Percentiles rank a stretch among this genome's conserved stretches.
phyloP scores from a whole-genome alignment of 2,329 filamentous ascomycete genomes.

The Capronia epimyces region DNA sequence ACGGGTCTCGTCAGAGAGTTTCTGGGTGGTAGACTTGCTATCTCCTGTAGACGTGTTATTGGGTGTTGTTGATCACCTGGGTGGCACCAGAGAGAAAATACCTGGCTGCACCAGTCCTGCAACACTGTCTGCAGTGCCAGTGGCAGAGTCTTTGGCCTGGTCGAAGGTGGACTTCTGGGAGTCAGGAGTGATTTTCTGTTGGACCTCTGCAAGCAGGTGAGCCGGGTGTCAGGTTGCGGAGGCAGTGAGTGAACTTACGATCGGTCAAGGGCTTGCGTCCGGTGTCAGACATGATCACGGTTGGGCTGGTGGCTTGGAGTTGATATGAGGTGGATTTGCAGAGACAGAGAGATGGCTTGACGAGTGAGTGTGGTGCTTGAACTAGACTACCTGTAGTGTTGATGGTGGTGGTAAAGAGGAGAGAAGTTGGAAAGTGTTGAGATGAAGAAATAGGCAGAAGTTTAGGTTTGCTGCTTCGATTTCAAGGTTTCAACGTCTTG shows the following conservation, averaged over 20 bases:
- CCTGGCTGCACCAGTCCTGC: constrained; percentile 37
- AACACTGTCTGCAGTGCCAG: constrained; percentile 52
- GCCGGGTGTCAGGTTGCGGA: background rate
- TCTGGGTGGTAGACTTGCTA: constrained; percentile 52
- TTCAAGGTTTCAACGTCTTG: background rate
- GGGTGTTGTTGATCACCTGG: background rate
- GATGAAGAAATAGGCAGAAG: background rate
- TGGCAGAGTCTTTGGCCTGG: constrained; percentile 54
- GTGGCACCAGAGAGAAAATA: constrained; percentile 18
- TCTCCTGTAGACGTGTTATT: constrained; percentile 37
- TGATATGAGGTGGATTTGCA: constrained; percentile 5
- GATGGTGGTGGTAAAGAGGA: constrained; percentile 18
- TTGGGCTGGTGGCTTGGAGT: constrained; percentile 10
- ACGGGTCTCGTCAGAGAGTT: constrained; percentile 39
- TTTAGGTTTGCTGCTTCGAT: constrained; percentile 38
- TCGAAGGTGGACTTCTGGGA: constrained; percentile 57
- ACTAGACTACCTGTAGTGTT: too few relatives aligned
- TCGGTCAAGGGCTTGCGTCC: constrained; percentile 57
- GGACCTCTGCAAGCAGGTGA: constrained; percentile 37
- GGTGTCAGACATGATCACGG: constrained; percentile 46
- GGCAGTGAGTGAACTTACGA: constrained; percentile 30
- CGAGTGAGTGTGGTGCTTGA: background rate
- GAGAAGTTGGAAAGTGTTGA: background rate
- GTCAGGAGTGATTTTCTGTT: constrained; percentile 55
- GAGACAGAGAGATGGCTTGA: background rate